Base-by-base conservation (phyloP, 805 yeast species). In the Crinitomyces ghanaensis region DNA sequence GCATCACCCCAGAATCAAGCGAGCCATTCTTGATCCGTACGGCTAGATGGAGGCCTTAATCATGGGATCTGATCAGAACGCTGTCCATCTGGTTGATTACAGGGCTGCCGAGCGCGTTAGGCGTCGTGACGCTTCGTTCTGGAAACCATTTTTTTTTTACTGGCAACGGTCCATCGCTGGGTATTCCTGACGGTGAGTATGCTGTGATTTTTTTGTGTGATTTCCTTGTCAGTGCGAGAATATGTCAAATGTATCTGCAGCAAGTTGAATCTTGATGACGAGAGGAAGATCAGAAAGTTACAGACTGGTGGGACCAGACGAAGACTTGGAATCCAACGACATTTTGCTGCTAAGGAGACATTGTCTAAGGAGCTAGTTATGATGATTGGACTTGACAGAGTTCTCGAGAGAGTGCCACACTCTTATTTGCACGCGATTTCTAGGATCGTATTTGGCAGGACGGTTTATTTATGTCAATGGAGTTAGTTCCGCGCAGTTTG, bases 251-350 rank as follows among this genome's bases (percentile, higher is more conserved):
- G 82, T 50, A 74, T 86, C 39, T 88, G 86, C 57, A 79, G 81
- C 45, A 81, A 83, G 55, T 66, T 78, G 38, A 63, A 70, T 13
- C 65, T 86, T 39, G 57, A n/a, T n/a, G n/a, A 63, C 23, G 72
- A 77, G 43, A 60, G 69, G 16, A 59, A 62, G 25, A 69, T 86
- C 39, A 68, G 67, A 49, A 88, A 91, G 61, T 66, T 91, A 51
- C 98, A 88, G 65, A 91, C 96, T 35, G 98, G 96, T 61, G 98
- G 98, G n/a, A 29, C 97, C 97, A 43, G 95, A 91, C 59, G 98
- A 97, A 51, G 98, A 88, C 60, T 67, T 88, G 46, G 97, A 97
- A 20, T 81, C 94, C 17, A 91, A 88, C 57, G 98, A 88, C 62
- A 91, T 88, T 49, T 66, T 83, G 45, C 68, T 88, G 40, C 83